A percentile compares a stretch with the other conserved stretches of the same genome.
These are phyloP conservation scores for Claviceps maximensis DNA, from an alignment of 2,329 filamentous ascomycete species.

Conservation along the genomic window DNA sequence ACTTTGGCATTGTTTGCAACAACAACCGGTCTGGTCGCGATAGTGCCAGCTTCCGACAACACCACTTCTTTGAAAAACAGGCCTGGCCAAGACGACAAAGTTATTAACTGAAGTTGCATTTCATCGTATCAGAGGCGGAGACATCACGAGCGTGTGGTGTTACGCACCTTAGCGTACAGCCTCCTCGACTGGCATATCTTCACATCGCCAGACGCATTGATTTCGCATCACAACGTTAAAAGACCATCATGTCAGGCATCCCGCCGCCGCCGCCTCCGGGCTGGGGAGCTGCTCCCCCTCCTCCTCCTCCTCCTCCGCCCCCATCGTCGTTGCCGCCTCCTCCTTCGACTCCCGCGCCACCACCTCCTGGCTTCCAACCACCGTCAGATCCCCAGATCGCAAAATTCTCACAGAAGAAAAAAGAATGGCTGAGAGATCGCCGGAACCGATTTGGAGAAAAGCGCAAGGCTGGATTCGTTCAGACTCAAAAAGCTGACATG, in stretches of 20 bases:
- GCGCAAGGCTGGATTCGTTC: slow-evolving; percentile 88
- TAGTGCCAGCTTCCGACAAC: slow-evolving; percentile 16
- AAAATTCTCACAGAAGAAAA: slow-evolving; percentile 98
- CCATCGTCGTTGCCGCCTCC: slow-evolving; percentile 44
- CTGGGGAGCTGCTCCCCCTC: slow-evolving; percentile 39
- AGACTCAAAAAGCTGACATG: slow-evolving; percentile 98
- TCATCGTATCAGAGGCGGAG: slow-evolving; percentile 6
- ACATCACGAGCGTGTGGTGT: slow-evolving; percentile 17
- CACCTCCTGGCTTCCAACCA: slow-evolving; percentile 67
- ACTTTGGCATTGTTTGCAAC: slow-evolving; percentile 9
- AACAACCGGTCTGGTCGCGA: slow-evolving; percentile 17
- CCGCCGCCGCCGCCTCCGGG: slow-evolving; percentile 45
- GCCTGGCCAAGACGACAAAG: slow-evolving; percentile 1
- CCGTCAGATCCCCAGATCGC: slow-evolving; percentile 70
- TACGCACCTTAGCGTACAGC: slow-evolving; percentile 24
- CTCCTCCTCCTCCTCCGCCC: slow-evolving; percentile 43
- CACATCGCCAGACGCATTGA: slow-evolving; percentile 14
- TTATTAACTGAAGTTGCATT: not conserved
- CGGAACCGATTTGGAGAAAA: slow-evolving; percentile 93
- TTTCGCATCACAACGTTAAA: slow-evolving; percentile 12
- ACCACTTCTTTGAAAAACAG: slow-evolving; percentile 10
- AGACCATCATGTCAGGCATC: slow-evolving; percentile 35
- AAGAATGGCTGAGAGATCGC: slow-evolving; percentile 89
- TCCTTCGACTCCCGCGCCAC: slow-evolving; percentile 38
- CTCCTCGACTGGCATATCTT: slow-evolving; percentile 12